phyloP scores from a whole-genome alignment of 306 rosid genomes.

The Cucurbita ficifolia region DNA sequence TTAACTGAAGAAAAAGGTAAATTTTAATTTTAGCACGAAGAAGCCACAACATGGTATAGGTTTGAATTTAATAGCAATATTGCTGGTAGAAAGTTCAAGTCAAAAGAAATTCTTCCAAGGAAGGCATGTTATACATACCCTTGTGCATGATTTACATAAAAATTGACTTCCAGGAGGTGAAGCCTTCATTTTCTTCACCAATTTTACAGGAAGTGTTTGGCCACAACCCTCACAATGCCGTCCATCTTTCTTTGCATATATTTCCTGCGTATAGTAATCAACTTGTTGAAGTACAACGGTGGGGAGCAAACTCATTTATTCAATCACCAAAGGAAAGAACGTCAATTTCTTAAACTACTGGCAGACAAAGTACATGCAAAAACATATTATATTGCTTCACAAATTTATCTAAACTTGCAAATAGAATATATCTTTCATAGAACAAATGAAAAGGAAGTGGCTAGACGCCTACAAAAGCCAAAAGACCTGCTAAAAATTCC shows the following conservation, averaged over 20 bases:
- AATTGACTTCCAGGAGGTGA: constrained; percentile 38
- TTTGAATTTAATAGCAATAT: background rate
- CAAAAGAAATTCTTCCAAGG: constrained; percentile 1
- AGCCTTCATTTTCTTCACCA: constrained; percentile 40
- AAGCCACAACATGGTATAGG: constrained; percentile 1
- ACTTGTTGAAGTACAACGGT: constrained; percentile 11
- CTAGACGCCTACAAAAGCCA: background rate
- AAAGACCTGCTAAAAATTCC: background rate
- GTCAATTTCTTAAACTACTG: background rate
- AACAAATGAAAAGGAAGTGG: background rate
- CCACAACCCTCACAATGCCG: constrained; percentile 81
- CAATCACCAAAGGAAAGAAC: background rate
- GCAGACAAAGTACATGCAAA: background rate
- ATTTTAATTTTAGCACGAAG: constrained; percentile 6
- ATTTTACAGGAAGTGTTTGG: constrained; percentile 37
- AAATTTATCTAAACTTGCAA: background rate
- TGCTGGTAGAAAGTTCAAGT: constrained; percentile 8
- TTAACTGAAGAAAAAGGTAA: constrained; percentile 38
- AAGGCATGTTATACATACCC: constrained; percentile 45
- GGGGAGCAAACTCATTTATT: background rate
- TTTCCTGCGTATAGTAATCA: constrained; percentile 34
- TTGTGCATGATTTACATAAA: constrained; percentile 72
- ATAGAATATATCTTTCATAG: background rate
- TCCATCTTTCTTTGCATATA: constrained; percentile 35
- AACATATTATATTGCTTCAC: background rate